Base-by-base conservation (phyloP, 179 eudicot genomes). In the Silene vulgaris region DNA sequence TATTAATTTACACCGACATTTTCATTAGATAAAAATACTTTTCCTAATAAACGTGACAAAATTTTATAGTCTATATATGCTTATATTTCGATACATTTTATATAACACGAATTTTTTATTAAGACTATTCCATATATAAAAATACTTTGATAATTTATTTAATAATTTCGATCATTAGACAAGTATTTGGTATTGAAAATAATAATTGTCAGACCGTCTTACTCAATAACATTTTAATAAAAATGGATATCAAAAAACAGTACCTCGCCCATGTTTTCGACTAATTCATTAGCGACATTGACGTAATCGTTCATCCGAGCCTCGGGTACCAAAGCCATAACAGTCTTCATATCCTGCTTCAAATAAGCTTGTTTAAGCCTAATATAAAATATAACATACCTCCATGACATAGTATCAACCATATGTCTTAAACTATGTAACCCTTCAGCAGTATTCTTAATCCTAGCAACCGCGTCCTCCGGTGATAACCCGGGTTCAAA, bases 401-500 rank as follows among this genome's bases (percentile, higher is more conserved):
- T 85, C 98, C 98, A 93, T 8, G 96, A 86, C 94, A 86, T 89
- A 16, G 90, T 87, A 20, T 93, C 98, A 80, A 93, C 67, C 98
- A 93, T 93, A 37, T 85, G 88, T 81, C 90, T 79, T 4, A 93
- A 72, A 74, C 87, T 76, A 67, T 88, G 98, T 5, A 93, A 79
- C 29, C 97, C 97, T 59, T 92, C 91, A 0, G 96, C 92, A 0
- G 97, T 90, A 69, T 90, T 89, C 30, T 82, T 80, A 1, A 93
- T 91, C 71, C 98, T 74, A 2, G 87, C 84, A 48, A 78, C 92
- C 4, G 98, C 89, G 14, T 91, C 92, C 35, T 93, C 97, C 0
- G 98, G 92, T 16, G 97, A 91, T 69, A 93, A 78, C 11, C 88
- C 95, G 1, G 98, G 92, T 78, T 89, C 87, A 48, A 93, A 91